Evolutionary conservation across 805 yeast genomes (phyloP).

Genomic region (Yarrowia bubula): DNA sequence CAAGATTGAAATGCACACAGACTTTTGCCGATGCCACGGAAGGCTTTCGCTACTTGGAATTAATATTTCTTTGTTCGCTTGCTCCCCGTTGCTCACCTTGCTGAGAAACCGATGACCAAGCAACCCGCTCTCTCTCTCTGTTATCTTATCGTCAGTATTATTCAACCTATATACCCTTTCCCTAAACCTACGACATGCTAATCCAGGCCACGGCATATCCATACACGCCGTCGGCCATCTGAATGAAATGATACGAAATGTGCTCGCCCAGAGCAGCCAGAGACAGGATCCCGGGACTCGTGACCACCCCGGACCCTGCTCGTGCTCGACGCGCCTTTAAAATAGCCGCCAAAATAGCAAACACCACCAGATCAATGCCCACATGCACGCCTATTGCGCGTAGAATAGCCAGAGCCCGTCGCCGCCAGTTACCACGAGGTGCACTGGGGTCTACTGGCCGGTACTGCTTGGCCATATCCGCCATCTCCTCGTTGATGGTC

Average conservation of each 20-base stretch:
- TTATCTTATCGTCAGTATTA: background rate
- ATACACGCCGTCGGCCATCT: conserved; percentile 18
- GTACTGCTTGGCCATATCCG: conserved; percentile 20
- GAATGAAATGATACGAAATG: conserved; percentile 17
- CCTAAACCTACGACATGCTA: conserved; percentile 9
- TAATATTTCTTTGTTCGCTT: too few species aligned
- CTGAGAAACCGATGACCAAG: background rate
- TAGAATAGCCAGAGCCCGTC: background rate
- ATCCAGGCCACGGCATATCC: conserved; percentile 10
- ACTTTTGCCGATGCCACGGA: too few species aligned
- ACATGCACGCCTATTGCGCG: conserved; percentile 23
- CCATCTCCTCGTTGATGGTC: conserved; percentile 25
- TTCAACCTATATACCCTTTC: conserved; percentile 9
- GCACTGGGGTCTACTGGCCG: background rate
- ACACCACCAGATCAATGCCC: conserved; percentile 18
- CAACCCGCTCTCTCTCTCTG: background rate
- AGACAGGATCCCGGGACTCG: background rate
- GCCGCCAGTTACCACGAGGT: background rate
- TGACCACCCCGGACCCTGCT: background rate
- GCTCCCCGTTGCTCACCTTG: too few species aligned
- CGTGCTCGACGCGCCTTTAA: background rate
- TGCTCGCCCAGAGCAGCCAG: background rate
- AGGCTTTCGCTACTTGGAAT: too few species aligned
- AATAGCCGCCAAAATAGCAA: conserved; percentile 11
- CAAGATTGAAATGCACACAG: too few species aligned